These are phyloP conservation scores for Chara braunii DNA, from an alignment of 139 green algal genomes.

Conservation along the genomic window DNA sequence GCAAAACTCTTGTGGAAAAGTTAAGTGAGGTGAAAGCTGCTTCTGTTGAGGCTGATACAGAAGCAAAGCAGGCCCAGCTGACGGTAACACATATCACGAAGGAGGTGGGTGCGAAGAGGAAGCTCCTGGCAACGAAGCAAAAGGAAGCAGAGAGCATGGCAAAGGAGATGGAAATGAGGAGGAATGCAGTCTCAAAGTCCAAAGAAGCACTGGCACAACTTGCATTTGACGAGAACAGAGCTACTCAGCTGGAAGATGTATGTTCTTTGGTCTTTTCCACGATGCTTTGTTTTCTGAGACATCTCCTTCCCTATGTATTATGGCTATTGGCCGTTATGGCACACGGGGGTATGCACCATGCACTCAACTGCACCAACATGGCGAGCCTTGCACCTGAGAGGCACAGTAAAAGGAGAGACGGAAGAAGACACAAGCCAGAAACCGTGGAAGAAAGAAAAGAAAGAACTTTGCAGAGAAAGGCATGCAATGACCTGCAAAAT, in stretches of 20 bases:
- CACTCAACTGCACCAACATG: too few species aligned
- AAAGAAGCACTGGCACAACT: conserved; percentile 44
- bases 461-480: too few species aligned
- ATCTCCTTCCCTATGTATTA: too few species aligned
- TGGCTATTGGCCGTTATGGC: too few species aligned
- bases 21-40: conserved; percentile 23
- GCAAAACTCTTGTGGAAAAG: conserved; percentile 36
- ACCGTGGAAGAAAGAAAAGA: too few species aligned
- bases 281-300: too few species aligned
- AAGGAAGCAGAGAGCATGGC: conserved; percentile 53
- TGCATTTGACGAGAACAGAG: conserved; percentile 10
- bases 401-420: too few species aligned
- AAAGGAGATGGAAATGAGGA: conserved; percentile 56
- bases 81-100: conserved; percentile 68
- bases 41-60: conserved; percentile 39
- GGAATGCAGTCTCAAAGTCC: conserved; percentile 39
- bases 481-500: too few species aligned
- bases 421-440: too few species aligned
- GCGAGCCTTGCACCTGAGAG: too few species aligned
- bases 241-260: not conserved
- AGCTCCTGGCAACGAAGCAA: conserved; percentile 61
- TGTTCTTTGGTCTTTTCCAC: not conserved
- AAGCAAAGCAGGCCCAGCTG: conserved; percentile 58
- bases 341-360: too few species aligned
- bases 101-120: conserved; percentile 64